Evolutionary conservation across 1,284 basidiomycete species (phyloP), one percentile per base, ranked within the genome.

Genomic region (Schizophyllum amplum): DNA sequence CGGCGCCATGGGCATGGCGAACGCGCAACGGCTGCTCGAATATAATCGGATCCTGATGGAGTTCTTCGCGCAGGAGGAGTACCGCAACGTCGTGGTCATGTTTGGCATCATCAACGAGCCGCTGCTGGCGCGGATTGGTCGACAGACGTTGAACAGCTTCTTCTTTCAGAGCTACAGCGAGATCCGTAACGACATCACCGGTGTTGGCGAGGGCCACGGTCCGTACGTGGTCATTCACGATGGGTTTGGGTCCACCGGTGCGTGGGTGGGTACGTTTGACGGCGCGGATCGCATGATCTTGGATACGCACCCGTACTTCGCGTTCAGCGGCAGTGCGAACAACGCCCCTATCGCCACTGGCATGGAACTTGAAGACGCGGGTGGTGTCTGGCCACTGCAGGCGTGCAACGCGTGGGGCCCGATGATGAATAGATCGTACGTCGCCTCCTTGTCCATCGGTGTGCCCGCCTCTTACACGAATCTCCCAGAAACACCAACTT

Each of bases 11-110:
- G 87, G 80, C 52, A 70, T 79, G 42, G 81, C 89, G 56, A 95
- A 96, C 64, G 92, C 90, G 27, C 89, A 95, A 67, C 86, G 93
- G 24, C 79, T 84, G 17, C 75, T 96, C 54, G 86, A 94, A 65
- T 90, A 92, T 69, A 90, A 96, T 62, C 84, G 92, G 26, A 84
- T 90, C 59, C 73, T 96, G 52, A 69, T 82, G 48, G 82, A 94
- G 71, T 93, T 92, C 69, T 84, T 92, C 65, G 74, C 75, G 24
- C 85, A 87, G 68, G 72, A 77, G 2, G 76, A 92, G 65, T 91
- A 87, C 68, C 67, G 71, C 59, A 73, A 86, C 63, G 78, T 92
- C 49, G 76, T 92, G 4, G 78, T 78, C 11, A 83, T 93, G 72
- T 91, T 92, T 60, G 84, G 87, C 22, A 74, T 92, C 60, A 74